These are phyloP conservation scores for Mitragyna speciosa DNA, from an alignment of 257 asterid genomes.

Conservation along the genomic window DNA sequence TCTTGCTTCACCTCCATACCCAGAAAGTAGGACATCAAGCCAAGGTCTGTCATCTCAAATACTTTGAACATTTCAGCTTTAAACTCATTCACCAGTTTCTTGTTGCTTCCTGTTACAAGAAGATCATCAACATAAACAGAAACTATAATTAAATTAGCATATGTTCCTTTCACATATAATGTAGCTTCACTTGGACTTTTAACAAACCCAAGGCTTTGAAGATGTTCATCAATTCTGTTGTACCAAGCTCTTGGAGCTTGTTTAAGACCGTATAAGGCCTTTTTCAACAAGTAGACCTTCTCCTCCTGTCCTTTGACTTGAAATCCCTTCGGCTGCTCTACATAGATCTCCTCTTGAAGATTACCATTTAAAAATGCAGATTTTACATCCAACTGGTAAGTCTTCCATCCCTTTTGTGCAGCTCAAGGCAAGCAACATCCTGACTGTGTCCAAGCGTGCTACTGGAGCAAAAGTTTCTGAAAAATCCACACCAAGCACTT, in stretches of 20 bases:
- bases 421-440: neutral
- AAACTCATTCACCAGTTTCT: neutral
- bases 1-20: no score
- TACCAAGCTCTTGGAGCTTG: neutral
- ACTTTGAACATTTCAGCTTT: neutral
- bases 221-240: neutral
- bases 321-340: neutral
- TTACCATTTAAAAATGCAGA: no score
- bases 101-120: neutral
- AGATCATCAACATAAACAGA: neutral
- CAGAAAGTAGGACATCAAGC: no score
- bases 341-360: neutral
- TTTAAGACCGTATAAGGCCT: neutral
- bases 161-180: no score
- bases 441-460: neutral
- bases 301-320: neutral
- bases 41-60: no score
- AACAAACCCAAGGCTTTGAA: neutral
- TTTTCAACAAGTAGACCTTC: neutral
- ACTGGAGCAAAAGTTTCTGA: neutral
- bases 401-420: neutral
- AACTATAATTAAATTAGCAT: no score
- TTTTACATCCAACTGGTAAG: neutral
- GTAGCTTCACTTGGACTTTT: neutral
- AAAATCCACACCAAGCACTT: neutral